phyloP scores from a whole-genome alignment of 768 basidiomycete species.

The Obba rivulosa region DNA sequence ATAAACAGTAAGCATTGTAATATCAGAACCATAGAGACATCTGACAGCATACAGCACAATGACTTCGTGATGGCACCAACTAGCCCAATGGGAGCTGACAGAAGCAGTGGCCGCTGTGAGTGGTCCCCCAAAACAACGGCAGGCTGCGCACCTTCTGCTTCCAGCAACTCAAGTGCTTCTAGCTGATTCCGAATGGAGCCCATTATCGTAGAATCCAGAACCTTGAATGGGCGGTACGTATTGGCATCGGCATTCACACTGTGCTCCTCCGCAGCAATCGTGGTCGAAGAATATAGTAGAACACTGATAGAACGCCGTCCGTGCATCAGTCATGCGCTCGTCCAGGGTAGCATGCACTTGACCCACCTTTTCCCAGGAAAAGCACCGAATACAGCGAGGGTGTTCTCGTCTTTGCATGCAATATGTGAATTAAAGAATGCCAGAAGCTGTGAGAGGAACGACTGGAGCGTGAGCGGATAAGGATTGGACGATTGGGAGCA shows the following conservation, averaged over 20 bases:
- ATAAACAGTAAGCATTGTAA: constrained; percentile 33
- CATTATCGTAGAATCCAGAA: constrained; percentile 65
- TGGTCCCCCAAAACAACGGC: constrained; percentile 11
- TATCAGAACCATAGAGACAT: not conserved
- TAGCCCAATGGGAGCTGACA: constrained; percentile 57
- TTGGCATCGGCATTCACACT: constrained; percentile 58
- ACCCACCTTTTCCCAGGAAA: constrained; percentile 74
- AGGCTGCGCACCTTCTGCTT: constrained; percentile 44
- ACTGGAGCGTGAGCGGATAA: constrained; percentile 54
- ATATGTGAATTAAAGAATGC: constrained; percentile 93
- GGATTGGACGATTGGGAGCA: constrained; percentile 46
- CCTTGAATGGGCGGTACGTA: constrained; percentile 77
- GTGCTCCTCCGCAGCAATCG: constrained; percentile 36
- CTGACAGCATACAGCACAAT: constrained; percentile 64
- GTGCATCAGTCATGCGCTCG: not conserved
- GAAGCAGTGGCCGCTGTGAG: constrained; percentile 2
- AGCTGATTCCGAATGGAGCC: constrained; percentile 58
- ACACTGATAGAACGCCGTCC: constrained; percentile 36
- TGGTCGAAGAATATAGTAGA: constrained; percentile 70
- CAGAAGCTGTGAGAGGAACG: constrained; percentile 81
- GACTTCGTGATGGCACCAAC: constrained; percentile 91
- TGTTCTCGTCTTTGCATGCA: constrained; percentile 86
- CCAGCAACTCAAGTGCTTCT: constrained; percentile 40
- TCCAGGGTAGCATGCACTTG: not conserved
- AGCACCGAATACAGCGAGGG: constrained; percentile 88